These are phyloP conservation scores for Asterophora lycoperdoides DNA, from an alignment of 768 basidiomycete species.

Conservation along the genomic window DNA sequence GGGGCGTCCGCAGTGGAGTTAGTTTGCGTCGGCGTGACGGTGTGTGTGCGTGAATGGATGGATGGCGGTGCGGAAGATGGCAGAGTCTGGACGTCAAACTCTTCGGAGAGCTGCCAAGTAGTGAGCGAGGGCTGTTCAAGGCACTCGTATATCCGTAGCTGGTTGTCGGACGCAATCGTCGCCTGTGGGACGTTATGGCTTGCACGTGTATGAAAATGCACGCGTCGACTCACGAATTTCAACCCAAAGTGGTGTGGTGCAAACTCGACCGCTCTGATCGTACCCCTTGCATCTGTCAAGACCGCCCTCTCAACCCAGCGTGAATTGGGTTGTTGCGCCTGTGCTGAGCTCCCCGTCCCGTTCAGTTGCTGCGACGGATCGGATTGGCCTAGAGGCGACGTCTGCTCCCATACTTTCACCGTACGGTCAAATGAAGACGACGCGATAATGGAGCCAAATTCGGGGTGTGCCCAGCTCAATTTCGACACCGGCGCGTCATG, in stretches of 20 bases:
- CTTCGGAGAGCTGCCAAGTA: conserved; percentile 74
- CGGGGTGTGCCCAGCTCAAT: conserved; percentile 88
- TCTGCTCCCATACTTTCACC: conserved; percentile 89
- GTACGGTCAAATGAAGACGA: conserved; percentile 88
- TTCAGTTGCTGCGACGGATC: conserved; percentile 24
- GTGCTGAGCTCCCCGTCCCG: conserved; percentile 20
- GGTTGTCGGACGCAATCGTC: conserved; percentile 82
- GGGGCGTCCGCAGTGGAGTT: conserved; percentile 50
- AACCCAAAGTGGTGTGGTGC: conserved; percentile 84
- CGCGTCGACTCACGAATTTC: conserved; percentile 59
- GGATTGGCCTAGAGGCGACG: conserved; percentile 25
- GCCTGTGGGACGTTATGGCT: conserved; percentile 47
- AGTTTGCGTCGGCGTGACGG: conserved; percentile 68
- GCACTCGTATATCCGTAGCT: conserved; percentile 87
- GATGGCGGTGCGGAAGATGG: conserved; percentile 40
- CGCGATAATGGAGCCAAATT: conserved; percentile 84
- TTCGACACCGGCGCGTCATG: conserved; percentile 88
- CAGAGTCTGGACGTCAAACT: conserved; percentile 66
- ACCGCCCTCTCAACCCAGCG: conserved; percentile 75
- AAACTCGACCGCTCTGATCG: conserved; percentile 83
- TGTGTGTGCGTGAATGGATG: conserved; percentile 44
- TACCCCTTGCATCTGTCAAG: conserved; percentile 80
- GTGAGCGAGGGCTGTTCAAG: conserved; percentile 68
- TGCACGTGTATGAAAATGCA: not conserved
- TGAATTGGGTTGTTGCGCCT: conserved; percentile 24